phyloP scores from a whole-genome alignment of 2,329 filamentous ascomycete species.

The Pseudocercospora macadamiae region DNA sequence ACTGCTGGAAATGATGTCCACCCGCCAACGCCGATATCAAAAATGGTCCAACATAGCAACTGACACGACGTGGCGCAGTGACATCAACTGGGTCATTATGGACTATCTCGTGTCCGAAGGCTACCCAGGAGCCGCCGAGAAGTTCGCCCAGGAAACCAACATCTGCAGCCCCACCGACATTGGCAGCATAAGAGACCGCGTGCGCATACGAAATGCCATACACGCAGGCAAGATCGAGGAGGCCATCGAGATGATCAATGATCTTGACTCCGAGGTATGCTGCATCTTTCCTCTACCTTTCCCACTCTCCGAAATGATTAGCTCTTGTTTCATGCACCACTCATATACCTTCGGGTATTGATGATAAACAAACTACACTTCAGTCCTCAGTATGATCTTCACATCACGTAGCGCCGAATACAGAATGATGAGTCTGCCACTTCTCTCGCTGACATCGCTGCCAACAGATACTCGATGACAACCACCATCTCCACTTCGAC shows the following conservation, averaged over 20 bases:
- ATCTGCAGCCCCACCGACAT: slow-evolving; percentile 70
- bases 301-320: slow-evolving; percentile 77
- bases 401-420: neutral
- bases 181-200: slow-evolving; percentile 73
- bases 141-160: slow-evolving; percentile 93
- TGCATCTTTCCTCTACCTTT: slow-evolving; percentile 13
- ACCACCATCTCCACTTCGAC: slow-evolving; percentile 84
- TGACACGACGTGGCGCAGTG: slow-evolving; percentile 58
- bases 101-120: slow-evolving; percentile 97
- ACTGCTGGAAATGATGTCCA: slow-evolving; percentile 1
- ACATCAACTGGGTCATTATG: slow-evolving; percentile 93
- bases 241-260: slow-evolving; percentile 85
- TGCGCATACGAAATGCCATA: slow-evolving; percentile 82
- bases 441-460: slow-evolving; percentile 14
- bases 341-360: slow-evolving; percentile 85
- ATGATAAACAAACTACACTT: slow-evolving; percentile 83
- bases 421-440: slow-evolving; percentile 4
- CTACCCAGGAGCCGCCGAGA: slow-evolving; percentile 88
- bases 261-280: slow-evolving; percentile 86
- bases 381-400: slow-evolving; percentile 82
- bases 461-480: slow-evolving; percentile 78
- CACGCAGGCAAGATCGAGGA: slow-evolving; percentile 81
- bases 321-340: slow-evolving; percentile 99
- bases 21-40: neutral
- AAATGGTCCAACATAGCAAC: slow-evolving; percentile 8